These are phyloP conservation scores for Xenoacremonium recifei DNA, from an alignment of 2,329 filamentous ascomycete genomes.

Conservation along the genomic window DNA sequence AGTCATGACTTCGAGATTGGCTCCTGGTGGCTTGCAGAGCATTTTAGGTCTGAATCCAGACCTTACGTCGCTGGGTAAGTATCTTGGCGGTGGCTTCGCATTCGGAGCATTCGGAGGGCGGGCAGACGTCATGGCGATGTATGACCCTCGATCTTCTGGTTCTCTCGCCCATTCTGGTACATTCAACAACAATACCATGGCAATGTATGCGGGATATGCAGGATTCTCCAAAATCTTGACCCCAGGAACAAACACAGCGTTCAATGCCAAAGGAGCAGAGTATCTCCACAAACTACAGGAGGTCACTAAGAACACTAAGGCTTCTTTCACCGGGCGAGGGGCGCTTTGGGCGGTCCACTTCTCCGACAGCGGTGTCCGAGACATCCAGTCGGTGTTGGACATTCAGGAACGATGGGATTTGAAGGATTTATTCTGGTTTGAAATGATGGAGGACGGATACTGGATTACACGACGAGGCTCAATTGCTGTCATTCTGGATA, in stretches of 20 bases:
- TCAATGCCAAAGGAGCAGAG: constrained; percentile 1
- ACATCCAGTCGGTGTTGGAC: background rate
- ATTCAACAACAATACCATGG: constrained; percentile 63
- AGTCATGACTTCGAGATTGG: constrained; percentile 63
- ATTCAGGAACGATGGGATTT: constrained; percentile 2
- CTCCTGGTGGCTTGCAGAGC: constrained; percentile 44
- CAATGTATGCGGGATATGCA: constrained; percentile 50
- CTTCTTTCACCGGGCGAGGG: constrained; percentile 1
- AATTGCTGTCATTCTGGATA: background rate
- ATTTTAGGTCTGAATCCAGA: constrained; percentile 49
- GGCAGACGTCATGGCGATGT: constrained; percentile 55
- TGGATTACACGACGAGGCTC: constrained; percentile 1
- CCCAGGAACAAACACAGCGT: background rate
- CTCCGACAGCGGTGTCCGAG: background rate
- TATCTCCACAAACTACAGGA: background rate
- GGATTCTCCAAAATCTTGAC: constrained; percentile 1
- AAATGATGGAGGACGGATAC: constrained; percentile 3
- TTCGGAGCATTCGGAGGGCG: constrained; percentile 65
- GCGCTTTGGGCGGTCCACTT: background rate
- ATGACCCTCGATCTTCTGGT: constrained; percentile 42
- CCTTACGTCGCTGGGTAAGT: constrained; percentile 62
- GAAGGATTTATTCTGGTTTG: constrained; percentile 6
- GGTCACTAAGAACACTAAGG: background rate
- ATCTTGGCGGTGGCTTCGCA: constrained; percentile 60
- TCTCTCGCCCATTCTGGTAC: constrained; percentile 56